These are phyloP conservation scores for Cordyceps farinosa DNA, from an alignment of 2,329 filamentous ascomycete species.

Conservation along the genomic window DNA sequence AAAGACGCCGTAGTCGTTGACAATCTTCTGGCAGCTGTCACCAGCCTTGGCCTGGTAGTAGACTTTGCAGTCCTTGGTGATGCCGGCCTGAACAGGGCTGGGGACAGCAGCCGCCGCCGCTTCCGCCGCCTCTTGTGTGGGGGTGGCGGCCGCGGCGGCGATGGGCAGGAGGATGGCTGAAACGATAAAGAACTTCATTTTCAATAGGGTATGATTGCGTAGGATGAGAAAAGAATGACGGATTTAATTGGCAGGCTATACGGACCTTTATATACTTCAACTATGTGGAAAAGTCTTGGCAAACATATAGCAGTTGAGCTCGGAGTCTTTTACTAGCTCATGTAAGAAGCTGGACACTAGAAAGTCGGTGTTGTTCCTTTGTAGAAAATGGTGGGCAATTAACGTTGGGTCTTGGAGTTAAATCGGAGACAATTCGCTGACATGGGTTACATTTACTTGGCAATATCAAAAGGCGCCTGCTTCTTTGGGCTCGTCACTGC, in stretches of 20 bases:
- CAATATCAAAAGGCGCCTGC: neutral
- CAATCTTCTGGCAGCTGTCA: slow-evolving; percentile 16
- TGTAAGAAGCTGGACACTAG: neutral
- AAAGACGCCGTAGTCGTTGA: slow-evolving; percentile 3
- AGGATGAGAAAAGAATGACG: neutral
- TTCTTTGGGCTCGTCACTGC: neutral
- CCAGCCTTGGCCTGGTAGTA: slow-evolving; percentile 16
- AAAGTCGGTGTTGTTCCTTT: neutral
- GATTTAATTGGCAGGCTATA: too few species aligned
- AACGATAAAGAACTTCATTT: neutral
- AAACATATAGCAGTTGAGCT: neutral
- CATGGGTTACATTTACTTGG: neutral
- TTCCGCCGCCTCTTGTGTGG: neutral
- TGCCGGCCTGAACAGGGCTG: slow-evolving; percentile 7
- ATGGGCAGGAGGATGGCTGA: neutral
- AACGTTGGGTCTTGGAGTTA: neutral
- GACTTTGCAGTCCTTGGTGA: slow-evolving; percentile 11
- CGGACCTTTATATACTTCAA: neutral
- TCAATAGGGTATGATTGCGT: neutral
- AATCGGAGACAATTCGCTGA: slow-evolving; percentile 1
- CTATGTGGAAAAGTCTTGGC: neutral
- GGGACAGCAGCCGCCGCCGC: neutral
- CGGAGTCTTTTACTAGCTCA: neutral
- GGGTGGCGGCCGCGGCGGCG: neutral
- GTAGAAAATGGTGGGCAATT: neutral